A percentile compares a stretch with the other conserved stretches of the same genome.
Conservation (phyloP, 139 green algal species). For the Axilococcus clingmanii region DNA sequence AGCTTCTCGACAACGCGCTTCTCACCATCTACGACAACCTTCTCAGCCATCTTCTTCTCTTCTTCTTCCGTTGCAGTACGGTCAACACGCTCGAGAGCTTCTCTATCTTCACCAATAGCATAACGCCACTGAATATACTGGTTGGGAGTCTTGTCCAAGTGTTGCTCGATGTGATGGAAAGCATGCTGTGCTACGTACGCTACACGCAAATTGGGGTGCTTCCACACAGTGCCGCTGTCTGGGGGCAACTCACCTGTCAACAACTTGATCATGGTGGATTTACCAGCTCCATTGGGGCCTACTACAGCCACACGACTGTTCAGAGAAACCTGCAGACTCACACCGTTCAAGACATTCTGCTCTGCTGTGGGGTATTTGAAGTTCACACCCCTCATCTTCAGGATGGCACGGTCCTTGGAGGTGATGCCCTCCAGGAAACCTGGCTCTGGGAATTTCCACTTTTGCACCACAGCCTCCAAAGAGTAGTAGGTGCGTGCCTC, state of each 20-base stretch:
- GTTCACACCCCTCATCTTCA: slow-evolving; percentile 75
- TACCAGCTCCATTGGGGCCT: slow-evolving; percentile 82
- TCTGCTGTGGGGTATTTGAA: slow-evolving; percentile 75
- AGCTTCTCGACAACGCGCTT: slow-evolving; percentile 59
- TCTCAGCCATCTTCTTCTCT: slow-evolving; percentile 52
- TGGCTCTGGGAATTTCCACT: slow-evolving; percentile 78
- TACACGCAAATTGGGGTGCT: slow-evolving; percentile 88
- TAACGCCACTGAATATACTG: slow-evolving; percentile 95
- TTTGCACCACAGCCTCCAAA: slow-evolving; percentile 43
- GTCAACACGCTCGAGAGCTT: slow-evolving; percentile 64
- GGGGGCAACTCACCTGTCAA: slow-evolving; percentile 69
- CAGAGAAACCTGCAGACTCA: slow-evolving; percentile 65
- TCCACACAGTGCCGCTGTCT: slow-evolving; percentile 63
- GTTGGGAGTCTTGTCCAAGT: slow-evolving; percentile 20
- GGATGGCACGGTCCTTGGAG: slow-evolving; percentile 88
- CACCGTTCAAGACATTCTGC: slow-evolving; percentile 49
- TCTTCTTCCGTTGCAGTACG: slow-evolving; percentile 76
- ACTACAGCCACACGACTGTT: slow-evolving; percentile 71
- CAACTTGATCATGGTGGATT: slow-evolving; percentile 91
- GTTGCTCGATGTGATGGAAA: slow-evolving; percentile 86
- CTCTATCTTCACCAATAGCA: slow-evolving; percentile 77
- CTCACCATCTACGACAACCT: slow-evolving; percentile 25
- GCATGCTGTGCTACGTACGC: slow-evolving; percentile 94
- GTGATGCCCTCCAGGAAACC: slow-evolving; percentile 90
- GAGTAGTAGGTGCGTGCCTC: slow-evolving; percentile 82